Conservation (phyloP, 179 eudicot species). For the Camellia oleifera region DNA sequence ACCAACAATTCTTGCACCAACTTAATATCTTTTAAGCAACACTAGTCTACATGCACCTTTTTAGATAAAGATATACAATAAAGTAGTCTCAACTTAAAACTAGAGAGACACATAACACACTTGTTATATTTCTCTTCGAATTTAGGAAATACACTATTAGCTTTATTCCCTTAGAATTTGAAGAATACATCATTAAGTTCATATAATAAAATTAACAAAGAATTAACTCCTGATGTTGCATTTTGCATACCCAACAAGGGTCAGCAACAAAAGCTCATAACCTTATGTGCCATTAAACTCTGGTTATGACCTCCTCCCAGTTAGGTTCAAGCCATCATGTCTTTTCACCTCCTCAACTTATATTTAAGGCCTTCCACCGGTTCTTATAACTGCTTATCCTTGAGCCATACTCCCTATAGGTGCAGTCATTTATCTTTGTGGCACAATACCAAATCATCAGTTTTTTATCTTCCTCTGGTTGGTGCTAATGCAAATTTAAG, state of each 20-base stretch:
- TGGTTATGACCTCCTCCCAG: background rate
- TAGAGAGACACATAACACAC: background rate
- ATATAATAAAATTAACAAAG: background rate
- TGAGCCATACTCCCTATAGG: background rate
- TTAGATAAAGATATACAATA: background rate
- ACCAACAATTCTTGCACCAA: constrained; percentile 6
- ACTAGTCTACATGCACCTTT: background rate
- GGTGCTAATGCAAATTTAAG: background rate
- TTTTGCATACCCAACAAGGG: background rate
- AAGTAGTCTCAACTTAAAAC: background rate
- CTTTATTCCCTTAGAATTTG: background rate
- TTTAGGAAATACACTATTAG: background rate
- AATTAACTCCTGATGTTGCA: background rate
- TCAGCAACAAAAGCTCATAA: background rate
- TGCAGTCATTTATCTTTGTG: background rate
- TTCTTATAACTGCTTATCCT: background rate
- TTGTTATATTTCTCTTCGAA: background rate
- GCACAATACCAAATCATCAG: background rate
- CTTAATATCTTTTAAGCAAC: background rate
- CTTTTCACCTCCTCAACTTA: background rate
- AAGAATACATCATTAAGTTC: background rate
- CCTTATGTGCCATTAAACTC: background rate
- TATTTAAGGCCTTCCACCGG: background rate
- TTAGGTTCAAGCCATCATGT: background rate
- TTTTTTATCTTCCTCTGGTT: background rate